Evolutionary conservation across 2,329 filamentous ascomycete genomes (phyloP).

Genomic region (Cladosporium austrohemisphaericum): DNA sequence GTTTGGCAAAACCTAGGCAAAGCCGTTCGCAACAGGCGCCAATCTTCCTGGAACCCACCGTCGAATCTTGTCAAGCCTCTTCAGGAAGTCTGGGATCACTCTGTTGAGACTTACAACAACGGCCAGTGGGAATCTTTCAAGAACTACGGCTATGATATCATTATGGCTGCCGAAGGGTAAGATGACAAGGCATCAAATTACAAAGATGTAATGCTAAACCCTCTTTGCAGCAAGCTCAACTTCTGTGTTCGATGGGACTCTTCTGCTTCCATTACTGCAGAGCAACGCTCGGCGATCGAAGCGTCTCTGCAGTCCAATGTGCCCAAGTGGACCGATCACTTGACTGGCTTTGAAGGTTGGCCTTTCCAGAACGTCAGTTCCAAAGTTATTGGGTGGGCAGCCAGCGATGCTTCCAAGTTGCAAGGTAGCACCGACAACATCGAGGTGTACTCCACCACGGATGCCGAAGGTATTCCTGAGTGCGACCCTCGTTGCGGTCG

Average conservation of each 20-base stretch:
- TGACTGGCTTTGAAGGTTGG: constrained; percentile 45
- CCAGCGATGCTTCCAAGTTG: constrained; percentile 37
- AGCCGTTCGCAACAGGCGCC: neutral
- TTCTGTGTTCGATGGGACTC: constrained; percentile 48
- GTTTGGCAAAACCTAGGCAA: neutral
- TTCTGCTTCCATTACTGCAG: constrained; percentile 35
- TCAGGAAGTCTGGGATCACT: constrained; percentile 8
- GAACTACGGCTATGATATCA: constrained; percentile 14
- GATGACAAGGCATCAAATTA: too few species aligned
- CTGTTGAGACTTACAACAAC: constrained; percentile 10
- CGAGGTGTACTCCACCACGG: constrained; percentile 42
- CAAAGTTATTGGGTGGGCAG: constrained; percentile 45
- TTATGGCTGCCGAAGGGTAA: constrained; percentile 7
- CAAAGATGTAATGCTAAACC: too few species aligned
- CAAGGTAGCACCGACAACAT: constrained; percentile 36
- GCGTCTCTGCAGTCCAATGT: constrained; percentile 35
- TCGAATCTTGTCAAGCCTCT: constrained; percentile 6
- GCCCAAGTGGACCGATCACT: constrained; percentile 42
- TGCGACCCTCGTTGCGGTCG: constrained; percentile 42
- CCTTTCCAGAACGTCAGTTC: constrained; percentile 40
- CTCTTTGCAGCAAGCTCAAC: constrained; percentile 32
- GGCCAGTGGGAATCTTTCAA: constrained; percentile 9
- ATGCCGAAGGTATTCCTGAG: constrained; percentile 41
- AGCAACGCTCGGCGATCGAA: constrained; percentile 38
- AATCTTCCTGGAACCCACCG: constrained; percentile 8